A percentile compares a stretch with the other conserved stretches of the same genome.
Conservation (phyloP, 805 yeast genomes). For the Candida sonorensis region DNA sequence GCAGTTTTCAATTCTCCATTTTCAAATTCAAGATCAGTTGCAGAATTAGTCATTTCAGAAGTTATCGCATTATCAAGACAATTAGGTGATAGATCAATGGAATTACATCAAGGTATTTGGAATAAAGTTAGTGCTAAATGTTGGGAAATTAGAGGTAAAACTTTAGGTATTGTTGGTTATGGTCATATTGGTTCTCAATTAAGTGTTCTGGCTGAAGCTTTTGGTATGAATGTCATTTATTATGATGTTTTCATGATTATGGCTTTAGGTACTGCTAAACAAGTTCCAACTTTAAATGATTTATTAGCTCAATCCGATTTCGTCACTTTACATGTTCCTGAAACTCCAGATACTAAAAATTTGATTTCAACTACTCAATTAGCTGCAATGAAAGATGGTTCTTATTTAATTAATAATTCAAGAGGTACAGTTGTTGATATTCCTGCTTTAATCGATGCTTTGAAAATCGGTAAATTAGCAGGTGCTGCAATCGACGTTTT, state of each 20-base stretch:
- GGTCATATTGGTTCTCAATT: conserved; percentile 98
- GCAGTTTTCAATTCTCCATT: conserved; percentile 92
- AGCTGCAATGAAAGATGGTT: conserved; percentile 93
- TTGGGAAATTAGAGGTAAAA: conserved; percentile 99
- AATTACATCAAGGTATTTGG: conserved; percentile 96
- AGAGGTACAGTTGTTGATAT: conserved; percentile 98
- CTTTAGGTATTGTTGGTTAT: conserved; percentile 93
- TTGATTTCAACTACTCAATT: conserved; percentile 86
- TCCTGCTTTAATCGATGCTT: conserved; percentile 85
- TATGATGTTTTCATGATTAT: conserved; percentile 89
- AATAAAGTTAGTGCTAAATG: conserved; percentile 91
- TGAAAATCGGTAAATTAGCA: conserved; percentile 88
- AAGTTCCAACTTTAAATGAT: conserved; percentile 79
- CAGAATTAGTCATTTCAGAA: conserved; percentile 95
- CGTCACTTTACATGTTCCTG: conserved; percentile 92
- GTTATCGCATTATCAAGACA: conserved; percentile 92
- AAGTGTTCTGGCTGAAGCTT: conserved; percentile 92
- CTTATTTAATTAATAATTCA: conserved; percentile 91
- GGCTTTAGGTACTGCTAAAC: conserved; percentile 96
- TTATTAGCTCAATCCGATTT: conserved; percentile 79
- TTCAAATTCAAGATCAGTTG: conserved; percentile 97
- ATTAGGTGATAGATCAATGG: conserved; percentile 92
- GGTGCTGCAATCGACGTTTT: conserved; percentile 97
- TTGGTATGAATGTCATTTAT: conserved; percentile 95
- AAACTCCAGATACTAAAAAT: conserved; percentile 84